phyloP scores from a whole-genome alignment of 2,329 filamentous ascomycete species.

The Aulographum hederae region DNA sequence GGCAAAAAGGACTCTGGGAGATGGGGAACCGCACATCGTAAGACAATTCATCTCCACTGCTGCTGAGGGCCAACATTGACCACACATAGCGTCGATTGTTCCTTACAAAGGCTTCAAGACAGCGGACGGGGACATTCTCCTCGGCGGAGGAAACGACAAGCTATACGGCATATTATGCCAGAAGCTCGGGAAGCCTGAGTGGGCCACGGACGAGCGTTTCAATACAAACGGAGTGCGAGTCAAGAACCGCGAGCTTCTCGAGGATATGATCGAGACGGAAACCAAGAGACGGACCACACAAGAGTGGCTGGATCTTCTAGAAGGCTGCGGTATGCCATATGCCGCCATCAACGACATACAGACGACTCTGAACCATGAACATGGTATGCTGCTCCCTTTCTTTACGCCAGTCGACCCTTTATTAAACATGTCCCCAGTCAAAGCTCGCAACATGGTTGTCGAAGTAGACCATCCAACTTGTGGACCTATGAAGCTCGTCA shows the following conservation, averaged over 20 bases:
- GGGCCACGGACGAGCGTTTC: slow-evolving; percentile 37
- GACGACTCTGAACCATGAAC: slow-evolving; percentile 63
- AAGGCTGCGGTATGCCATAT: slow-evolving; percentile 87
- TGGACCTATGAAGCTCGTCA: slow-evolving; percentile 76
- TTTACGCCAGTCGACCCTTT: slow-evolving; percentile 1
- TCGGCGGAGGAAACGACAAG: slow-evolving; percentile 46
- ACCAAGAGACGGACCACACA: slow-evolving; percentile 63
- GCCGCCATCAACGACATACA: slow-evolving; percentile 90
- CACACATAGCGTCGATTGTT: slow-evolving; percentile 68
- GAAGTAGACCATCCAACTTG: slow-evolving; percentile 71
- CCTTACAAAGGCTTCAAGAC: slow-evolving; percentile 74
- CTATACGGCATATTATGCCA: slow-evolving; percentile 42
- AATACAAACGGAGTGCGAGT: slow-evolving; percentile 41
- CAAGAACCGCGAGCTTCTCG: slow-evolving; percentile 56
- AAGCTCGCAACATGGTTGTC: slow-evolving; percentile 73
- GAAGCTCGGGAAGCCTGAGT: slow-evolving; percentile 37
- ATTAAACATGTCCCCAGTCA: slow-evolving; percentile 23
- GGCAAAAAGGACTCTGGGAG: slow-evolving; percentile 73
- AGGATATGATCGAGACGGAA: slow-evolving; percentile 58
- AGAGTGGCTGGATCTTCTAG: slow-evolving; percentile 73
- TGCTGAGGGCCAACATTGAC: slow-evolving; percentile 6
- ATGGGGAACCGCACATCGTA: slow-evolving; percentile 93
- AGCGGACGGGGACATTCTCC: slow-evolving; percentile 41
- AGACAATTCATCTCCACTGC: slow-evolving; percentile 11
- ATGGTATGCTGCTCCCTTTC: slow-evolving; percentile 33